These are phyloP conservation scores for Halophytophthora batemanensis DNA, from an alignment of 352 stramenopile genomes.

Conservation along the genomic window DNA sequence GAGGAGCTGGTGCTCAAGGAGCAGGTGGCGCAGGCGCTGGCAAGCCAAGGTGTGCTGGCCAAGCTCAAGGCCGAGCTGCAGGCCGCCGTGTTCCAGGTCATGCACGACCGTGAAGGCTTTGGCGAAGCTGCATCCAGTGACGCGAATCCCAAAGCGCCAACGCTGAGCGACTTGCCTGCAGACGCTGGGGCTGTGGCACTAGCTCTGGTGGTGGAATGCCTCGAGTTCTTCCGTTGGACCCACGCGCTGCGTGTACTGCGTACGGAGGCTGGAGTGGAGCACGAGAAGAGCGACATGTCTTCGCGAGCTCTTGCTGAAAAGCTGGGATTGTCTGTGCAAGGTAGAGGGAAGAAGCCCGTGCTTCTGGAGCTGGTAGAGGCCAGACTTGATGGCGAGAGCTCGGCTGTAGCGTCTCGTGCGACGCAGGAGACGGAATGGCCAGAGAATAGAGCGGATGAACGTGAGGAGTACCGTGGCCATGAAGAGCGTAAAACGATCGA, in stretches of 20 bases:
- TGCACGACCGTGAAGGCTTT: conserved; percentile 45
- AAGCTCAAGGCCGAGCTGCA: conserved; percentile 81
- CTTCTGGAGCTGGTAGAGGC: conserved; percentile 33
- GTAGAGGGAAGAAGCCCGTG: conserved; percentile 9
- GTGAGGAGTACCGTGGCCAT: no score
- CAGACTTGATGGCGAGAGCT: conserved; percentile 1
- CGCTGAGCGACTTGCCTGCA: conserved; percentile 24
- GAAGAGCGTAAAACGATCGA: no score
- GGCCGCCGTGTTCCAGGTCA: conserved; percentile 72
- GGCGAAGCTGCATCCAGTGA: conserved; percentile 2
- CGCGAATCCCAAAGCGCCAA: conserved; percentile 12
- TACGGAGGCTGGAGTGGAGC: conserved; percentile 35
- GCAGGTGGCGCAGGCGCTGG: conserved; percentile 51
- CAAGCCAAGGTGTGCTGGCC: conserved; percentile 58
- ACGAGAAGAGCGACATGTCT: conserved; percentile 5
- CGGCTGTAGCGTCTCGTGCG: neutral
- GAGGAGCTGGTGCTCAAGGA: conserved; percentile 69
- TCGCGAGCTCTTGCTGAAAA: conserved; percentile 12
- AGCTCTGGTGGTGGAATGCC: conserved; percentile 53
- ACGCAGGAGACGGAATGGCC: neutral
- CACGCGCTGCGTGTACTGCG: conserved; percentile 51
- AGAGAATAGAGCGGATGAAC: no score
- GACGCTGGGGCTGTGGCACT: conserved; percentile 34
- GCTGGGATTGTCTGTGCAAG: conserved; percentile 11
- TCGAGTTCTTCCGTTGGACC: conserved; percentile 58